Conservation (phyloP, 1,139 yeast species). For the Zygosaccharomyces pseudobailii region DNA sequence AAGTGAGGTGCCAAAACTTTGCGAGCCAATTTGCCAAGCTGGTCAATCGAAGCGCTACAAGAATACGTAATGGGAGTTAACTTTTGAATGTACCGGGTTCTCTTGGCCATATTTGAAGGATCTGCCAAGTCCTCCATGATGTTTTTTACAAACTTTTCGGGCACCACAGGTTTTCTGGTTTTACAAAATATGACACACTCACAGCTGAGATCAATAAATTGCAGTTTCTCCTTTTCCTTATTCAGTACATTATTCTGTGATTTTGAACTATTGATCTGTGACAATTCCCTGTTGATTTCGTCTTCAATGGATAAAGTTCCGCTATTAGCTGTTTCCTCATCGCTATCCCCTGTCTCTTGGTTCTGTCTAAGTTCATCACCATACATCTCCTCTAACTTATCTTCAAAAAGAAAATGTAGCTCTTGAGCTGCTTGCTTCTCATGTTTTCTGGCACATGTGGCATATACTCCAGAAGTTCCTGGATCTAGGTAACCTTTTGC, state of each 20-base stretch:
- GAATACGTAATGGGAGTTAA: constrained; percentile 76
- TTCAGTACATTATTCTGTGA: constrained; percentile 29
- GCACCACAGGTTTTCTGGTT: constrained; percentile 70
- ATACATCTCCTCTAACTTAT: constrained; percentile 52
- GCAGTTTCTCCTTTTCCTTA: constrained; percentile 46
- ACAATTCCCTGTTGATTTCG: constrained; percentile 64
- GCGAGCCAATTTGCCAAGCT: constrained; percentile 53
- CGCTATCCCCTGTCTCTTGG: constrained; percentile 35
- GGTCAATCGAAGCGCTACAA: constrained; percentile 66
- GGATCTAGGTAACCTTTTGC: constrained; percentile 50
- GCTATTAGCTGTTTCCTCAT: constrained; percentile 34
- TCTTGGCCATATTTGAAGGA: constrained; percentile 42
- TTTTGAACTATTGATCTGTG: constrained; percentile 45
- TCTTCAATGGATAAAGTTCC: constrained; percentile 64
- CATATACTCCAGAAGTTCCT: constrained; percentile 76
- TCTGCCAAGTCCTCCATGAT: constrained; percentile 58
- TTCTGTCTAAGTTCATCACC: constrained; percentile 39
- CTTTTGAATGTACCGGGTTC: constrained; percentile 70
- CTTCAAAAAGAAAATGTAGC: constrained; percentile 56
- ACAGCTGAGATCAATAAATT: constrained; percentile 66
- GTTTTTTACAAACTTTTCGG: constrained; percentile 60
- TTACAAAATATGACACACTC: constrained; percentile 85
- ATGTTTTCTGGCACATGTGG: constrained; percentile 75
- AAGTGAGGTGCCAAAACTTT: constrained; percentile 64
- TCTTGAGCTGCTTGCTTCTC: constrained; percentile 75